A percentile compares a stretch with the other conserved stretches of the same genome.
These are phyloP conservation scores for Metschnikowia amazonensis DNA, from an alignment of 805 yeast genomes.

Conservation along the genomic window DNA sequence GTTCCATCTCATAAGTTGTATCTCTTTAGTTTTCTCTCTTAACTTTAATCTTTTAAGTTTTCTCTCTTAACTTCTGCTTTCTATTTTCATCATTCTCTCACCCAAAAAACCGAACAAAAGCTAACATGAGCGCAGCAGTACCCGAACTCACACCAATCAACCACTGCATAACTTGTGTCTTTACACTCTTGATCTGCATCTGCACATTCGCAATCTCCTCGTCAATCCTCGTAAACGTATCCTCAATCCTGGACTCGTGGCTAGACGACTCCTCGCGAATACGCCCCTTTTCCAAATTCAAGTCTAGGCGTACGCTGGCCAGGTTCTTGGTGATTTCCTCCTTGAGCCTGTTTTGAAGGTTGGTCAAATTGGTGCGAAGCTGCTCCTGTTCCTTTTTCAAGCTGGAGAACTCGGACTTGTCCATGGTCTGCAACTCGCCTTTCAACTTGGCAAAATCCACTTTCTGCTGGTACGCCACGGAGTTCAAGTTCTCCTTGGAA, in stretches of 20 bases:
- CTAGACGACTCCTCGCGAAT: slow-evolving; percentile 90
- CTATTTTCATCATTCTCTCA: too few relatives aligned
- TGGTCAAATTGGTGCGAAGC: slow-evolving; percentile 78
- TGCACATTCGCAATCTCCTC: slow-evolving; percentile 94
- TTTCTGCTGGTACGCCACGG: slow-evolving; percentile 89
- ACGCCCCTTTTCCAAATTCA: slow-evolving; percentile 91
- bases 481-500: slow-evolving; percentile 76
- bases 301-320: slow-evolving; percentile 85
- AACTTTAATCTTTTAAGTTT: too few relatives aligned
- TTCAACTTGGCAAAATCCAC: slow-evolving; percentile 94
- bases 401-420: slow-evolving; percentile 77
- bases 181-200: slow-evolving; percentile 91
- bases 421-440: slow-evolving; percentile 86
- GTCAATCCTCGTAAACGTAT: slow-evolving; percentile 90
- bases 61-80: too few relatives aligned
- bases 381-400: slow-evolving; percentile 86
- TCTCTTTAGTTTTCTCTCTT: too few relatives aligned
- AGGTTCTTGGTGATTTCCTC: slow-evolving; percentile 89
- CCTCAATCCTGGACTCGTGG: slow-evolving; percentile 91
- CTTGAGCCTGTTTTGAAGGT: slow-evolving; percentile 74
- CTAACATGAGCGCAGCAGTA: slow-evolving; percentile 90
- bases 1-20: too few relatives aligned
- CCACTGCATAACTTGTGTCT: slow-evolving; percentile 98
- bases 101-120: slow-evolving; percentile 80
- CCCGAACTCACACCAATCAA: slow-evolving; percentile 97